These are phyloP conservation scores for Scheffersomyces illinoinensis DNA, from an alignment of 1,139 yeast genomes.

Conservation along the genomic window DNA sequence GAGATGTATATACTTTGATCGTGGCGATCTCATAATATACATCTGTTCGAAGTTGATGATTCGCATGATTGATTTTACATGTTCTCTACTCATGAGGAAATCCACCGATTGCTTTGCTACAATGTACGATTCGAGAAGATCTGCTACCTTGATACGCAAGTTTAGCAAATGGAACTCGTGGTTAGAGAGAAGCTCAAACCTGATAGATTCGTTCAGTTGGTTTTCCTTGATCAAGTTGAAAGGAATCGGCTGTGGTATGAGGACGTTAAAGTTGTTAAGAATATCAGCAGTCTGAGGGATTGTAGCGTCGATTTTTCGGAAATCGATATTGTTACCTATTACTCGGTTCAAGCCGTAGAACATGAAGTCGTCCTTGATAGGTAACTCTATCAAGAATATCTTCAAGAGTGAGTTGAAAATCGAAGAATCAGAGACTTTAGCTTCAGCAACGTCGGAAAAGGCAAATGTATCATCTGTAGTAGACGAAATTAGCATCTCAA, in stretches of 20 bases:
- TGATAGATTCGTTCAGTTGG: constrained; percentile 4
- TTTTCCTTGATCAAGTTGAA: constrained; percentile 10
- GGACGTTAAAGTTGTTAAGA: constrained; percentile 25
- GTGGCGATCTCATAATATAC: constrained; percentile 45
- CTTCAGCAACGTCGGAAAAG: constrained; percentile 17
- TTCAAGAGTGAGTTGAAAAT: constrained; percentile 42
- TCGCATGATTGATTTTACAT: constrained; percentile 45
- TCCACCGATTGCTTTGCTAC: constrained; percentile 30
- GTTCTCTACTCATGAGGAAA: constrained; percentile 34
- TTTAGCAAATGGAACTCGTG: constrained; percentile 48
- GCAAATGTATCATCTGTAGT: constrained; percentile 33
- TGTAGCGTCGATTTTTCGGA: constrained; percentile 30
- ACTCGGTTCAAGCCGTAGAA: constrained; percentile 55
- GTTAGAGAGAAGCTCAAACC: constrained; percentile 22
- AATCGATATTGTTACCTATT: constrained; percentile 52
- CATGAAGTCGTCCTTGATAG: constrained; percentile 40
- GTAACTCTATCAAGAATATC: constrained; percentile 40
- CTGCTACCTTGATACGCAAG: constrained; percentile 41
- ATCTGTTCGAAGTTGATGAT: constrained; percentile 56
- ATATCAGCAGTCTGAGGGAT: constrained; percentile 29
- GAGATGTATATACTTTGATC: constrained; percentile 40
- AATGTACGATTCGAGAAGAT: constrained; percentile 45
- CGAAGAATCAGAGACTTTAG: constrained; percentile 14
- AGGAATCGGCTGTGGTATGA: constrained; percentile 35
- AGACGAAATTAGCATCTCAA: constrained; percentile 46